Percentiles rank a stretch among this genome's conserved stretches.
phyloP scores from a whole-genome alignment of 495 filamentous ascomycete genomes.

The Xylaria cubensis region DNA sequence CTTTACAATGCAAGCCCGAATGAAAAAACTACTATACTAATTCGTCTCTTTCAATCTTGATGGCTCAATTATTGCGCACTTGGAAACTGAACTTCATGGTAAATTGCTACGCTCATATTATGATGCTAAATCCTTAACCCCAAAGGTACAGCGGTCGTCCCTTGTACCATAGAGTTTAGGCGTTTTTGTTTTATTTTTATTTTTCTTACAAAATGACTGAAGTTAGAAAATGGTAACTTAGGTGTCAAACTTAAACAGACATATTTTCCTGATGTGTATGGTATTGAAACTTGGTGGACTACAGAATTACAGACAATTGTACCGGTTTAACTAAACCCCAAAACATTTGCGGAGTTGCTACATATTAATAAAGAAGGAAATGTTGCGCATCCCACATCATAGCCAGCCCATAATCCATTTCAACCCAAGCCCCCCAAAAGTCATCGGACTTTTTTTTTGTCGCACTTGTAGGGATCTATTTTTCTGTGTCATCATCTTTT shows the following conservation, averaged over 20 bases:
- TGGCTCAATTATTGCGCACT: neutral
- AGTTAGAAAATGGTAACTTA: neutral
- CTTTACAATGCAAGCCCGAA: no score
- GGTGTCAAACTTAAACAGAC: neutral
- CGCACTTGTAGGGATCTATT: neutral
- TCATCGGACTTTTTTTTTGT: conserved; percentile 1
- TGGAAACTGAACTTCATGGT: neutral
- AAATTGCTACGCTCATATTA: neutral
- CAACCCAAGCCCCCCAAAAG: conserved; percentile 2
- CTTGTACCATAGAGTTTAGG: neutral
- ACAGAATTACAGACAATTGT: neutral
- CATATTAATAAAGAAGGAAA: neutral
- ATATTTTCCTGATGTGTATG: neutral
- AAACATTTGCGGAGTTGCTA: neutral
- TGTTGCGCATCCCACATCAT: conserved; percentile 1
- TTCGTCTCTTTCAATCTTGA: neutral
- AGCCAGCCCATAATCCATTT: conserved; percentile 13
- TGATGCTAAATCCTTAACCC: neutral
- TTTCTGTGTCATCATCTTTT: neutral
- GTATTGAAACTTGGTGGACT: neutral
- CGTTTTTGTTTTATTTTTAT: no score
- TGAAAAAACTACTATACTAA: neutral
- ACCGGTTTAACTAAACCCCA: neutral
- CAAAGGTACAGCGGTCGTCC: neutral
- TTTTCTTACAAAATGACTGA: no score